Evolutionary conservation across 192 early-diverging fungal species (phyloP).

Genomic region (Rhizophlyctis rosea): DNA sequence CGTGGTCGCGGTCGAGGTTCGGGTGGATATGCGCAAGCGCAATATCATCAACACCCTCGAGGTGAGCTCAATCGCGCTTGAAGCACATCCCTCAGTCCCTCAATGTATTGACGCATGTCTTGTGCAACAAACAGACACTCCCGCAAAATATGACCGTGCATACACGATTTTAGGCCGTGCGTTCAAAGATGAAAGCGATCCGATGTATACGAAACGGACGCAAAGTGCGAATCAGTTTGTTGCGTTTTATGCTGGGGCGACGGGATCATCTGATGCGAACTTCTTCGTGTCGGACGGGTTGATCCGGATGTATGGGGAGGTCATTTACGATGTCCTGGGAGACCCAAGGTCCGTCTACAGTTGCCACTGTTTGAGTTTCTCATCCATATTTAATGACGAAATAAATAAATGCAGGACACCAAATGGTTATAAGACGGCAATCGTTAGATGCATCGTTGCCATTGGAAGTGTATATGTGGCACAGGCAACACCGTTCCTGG

Average conservation of each 20-base stretch:
- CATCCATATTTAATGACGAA: neutral
- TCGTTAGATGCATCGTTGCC: conserved; percentile 11
- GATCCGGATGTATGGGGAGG: conserved; percentile 12
- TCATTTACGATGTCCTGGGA: conserved; percentile 11
- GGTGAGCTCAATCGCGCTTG: no score
- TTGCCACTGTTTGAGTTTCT: no score
- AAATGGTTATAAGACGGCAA: neutral
- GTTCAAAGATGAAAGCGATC: conserved; percentile 16
- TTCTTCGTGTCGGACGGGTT: conserved; percentile 8
- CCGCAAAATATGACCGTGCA: neutral
- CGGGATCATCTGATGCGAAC: conserved; percentile 5
- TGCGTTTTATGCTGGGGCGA: conserved; percentile 1
- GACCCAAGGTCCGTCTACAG: conserved; percentile 11
- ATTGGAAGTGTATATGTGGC: conserved; percentile 1
- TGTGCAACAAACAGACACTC: neutral
- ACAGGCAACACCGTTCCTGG: neutral
- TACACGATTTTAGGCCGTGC: conserved; percentile 1
- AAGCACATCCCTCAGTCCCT: no score
- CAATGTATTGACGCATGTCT: no score
- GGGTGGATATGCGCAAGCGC: no score
- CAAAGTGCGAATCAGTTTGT: conserved; percentile 15
- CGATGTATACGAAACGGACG: conserved; percentile 14
- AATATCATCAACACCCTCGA: no score
- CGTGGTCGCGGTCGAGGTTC: no score
- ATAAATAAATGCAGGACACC: conserved; percentile 9